Evolutionary conservation across 2,329 filamentous ascomycete genomes (phyloP), one percentile per base, ranked within the genome.

Genomic region (Ceratocystis variospora): DNA sequence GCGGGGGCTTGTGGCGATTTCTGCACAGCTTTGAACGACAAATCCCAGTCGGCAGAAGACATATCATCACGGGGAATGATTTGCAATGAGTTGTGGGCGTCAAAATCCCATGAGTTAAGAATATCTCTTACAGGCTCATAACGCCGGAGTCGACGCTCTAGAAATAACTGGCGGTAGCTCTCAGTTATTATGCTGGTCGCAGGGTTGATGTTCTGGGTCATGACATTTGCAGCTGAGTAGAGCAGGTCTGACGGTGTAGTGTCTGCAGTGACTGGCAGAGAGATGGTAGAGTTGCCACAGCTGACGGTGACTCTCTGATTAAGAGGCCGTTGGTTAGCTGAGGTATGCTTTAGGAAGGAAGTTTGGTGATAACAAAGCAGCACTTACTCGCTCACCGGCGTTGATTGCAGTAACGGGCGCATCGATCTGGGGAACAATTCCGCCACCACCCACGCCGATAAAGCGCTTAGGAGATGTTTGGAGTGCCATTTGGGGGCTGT

Each of bases 81-180:
- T 41, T 64, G 45, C 15, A 97, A 79, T 6, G 82, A 80, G 71
- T 96, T 94, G 70, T 91, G 87, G 1, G 81, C 79, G 73, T 96
- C 91, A 55, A 81, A 80, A 68, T 96, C 89, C 93, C 93, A 97
- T 0, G 91, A 95, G 74, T 96, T 95, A 81, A 96, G 83, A 25
- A 96, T 83, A 71, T 96, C 90, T 68, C 90, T 84, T 41, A 97
- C 82, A 69, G 84, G 85, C 76, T 97, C 93, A 73, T 96, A 96
- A 48, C 85, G 86, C 50, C 93, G 87, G 31, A 97, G 77, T 0
- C 89, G 87, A 48, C 93, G 85, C 74, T 95, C 89, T 1, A 97
- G 79, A 37, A 90, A 90, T 0, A 94, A 81, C 57, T 85, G 81
- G 22, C 80, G 77, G 73, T 91, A 96, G 22, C 82, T 84, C 74